Conservation (phyloP, 202 grass and related monocot species). For the Cymbopogon flexuosus region DNA sequence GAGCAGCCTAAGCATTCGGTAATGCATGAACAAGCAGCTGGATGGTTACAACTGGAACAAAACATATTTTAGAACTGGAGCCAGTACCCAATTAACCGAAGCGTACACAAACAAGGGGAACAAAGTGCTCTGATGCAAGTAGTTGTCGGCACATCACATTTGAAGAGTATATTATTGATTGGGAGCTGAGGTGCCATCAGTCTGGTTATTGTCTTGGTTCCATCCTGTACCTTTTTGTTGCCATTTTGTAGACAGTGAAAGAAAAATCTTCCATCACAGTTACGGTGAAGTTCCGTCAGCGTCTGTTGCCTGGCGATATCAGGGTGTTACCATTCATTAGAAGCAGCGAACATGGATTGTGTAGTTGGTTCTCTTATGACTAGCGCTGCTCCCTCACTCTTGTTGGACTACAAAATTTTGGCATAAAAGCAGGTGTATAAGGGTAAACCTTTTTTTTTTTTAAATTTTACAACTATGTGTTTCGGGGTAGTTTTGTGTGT, state of each 20-base stretch:
- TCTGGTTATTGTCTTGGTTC: constrained; percentile 37
- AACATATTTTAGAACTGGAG: constrained; percentile 35
- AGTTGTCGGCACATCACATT: constrained; percentile 40
- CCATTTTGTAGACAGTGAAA: constrained; percentile 41
- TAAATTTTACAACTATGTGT: neutral
- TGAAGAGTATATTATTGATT: constrained; percentile 52
- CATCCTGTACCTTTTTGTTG: constrained; percentile 42
- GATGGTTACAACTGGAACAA: constrained; percentile 37
- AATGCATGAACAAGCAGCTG: constrained; percentile 24
- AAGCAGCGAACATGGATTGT: constrained; percentile 42
- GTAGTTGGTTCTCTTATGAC: constrained; percentile 38
- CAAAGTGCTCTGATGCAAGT: constrained; percentile 33
- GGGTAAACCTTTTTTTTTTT: constrained; percentile 19
- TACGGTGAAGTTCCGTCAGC: constrained; percentile 15
- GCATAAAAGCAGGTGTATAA: constrained; percentile 54
- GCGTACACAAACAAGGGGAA: constrained; percentile 28
- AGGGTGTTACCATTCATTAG: constrained; percentile 47
- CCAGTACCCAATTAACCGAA: constrained; percentile 34
- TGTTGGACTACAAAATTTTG: constrained; percentile 59
- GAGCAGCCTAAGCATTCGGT: constrained; percentile 65
- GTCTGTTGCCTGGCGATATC: constrained; percentile 36
- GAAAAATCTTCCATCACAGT: constrained; percentile 34
- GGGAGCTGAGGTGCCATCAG: constrained; percentile 28
- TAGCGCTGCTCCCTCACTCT: neutral
- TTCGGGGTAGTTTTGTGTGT: constrained; percentile 30